These are phyloP conservation scores for Discostella pseudostelligera DNA, from an alignment of 108 stramenopile species.

Conservation along the genomic window DNA sequence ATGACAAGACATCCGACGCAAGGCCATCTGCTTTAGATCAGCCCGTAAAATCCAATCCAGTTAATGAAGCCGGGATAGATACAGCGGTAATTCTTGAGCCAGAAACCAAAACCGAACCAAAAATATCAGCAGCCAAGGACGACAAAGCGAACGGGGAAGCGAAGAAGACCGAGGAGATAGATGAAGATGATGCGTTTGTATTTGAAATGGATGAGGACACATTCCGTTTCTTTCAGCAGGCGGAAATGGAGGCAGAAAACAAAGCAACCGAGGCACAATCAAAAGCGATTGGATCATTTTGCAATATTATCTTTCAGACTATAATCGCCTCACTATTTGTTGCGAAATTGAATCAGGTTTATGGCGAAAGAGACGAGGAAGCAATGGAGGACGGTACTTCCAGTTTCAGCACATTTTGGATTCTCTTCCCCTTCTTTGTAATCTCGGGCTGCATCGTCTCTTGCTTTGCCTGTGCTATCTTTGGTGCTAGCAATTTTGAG, in stretches of 20 bases:
- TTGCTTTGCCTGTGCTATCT: conserved; percentile 74
- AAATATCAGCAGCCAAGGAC: not conserved
- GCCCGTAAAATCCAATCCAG: not conserved
- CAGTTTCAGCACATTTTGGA: conserved; percentile 76
- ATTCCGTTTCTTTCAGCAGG: conserved; percentile 62
- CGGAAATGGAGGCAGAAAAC: conserved; percentile 61
- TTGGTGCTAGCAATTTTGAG: conserved; percentile 51
- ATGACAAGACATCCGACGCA: conserved; percentile 15
- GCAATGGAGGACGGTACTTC: conserved; percentile 24
- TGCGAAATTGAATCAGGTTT: conserved; percentile 61
- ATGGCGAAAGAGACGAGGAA: conserved; percentile 47
- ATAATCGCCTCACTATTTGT: conserved; percentile 64
- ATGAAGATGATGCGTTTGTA: conserved; percentile 42
- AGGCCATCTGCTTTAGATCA: not conserved
- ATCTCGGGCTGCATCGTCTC: conserved; percentile 57
- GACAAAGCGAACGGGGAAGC: conserved; percentile 1
- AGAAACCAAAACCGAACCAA: not conserved
- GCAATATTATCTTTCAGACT: conserved; percentile 53
- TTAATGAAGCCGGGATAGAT: conserved; percentile 11
- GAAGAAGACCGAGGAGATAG: conserved; percentile 14
- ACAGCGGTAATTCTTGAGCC: conserved; percentile 19
- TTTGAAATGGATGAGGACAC: conserved; percentile 72
- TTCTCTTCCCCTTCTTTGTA: conserved; percentile 72
- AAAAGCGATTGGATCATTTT: conserved; percentile 52
- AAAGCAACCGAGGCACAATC: conserved; percentile 63